Evolutionary conservation across 495 filamentous ascomycete species (phyloP).

Genomic region (Hypoxylon cercidicola): DNA sequence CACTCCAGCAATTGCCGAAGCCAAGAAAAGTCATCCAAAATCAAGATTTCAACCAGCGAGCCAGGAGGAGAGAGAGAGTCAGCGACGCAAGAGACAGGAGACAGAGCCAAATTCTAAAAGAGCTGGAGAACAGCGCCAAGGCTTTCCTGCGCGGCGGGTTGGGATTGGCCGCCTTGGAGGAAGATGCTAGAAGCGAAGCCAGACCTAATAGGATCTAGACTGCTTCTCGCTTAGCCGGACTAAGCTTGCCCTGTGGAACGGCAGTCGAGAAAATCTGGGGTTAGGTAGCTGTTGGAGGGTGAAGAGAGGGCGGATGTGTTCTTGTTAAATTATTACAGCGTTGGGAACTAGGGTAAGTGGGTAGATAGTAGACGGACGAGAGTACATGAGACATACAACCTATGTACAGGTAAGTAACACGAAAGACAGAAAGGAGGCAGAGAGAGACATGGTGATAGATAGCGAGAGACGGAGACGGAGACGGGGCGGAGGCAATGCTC

Average conservation of each 20-base stretch:
- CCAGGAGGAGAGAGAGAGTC: slow-evolving; percentile 7
- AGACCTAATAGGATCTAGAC: slow-evolving; percentile 31
- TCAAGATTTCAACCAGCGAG: slow-evolving; percentile 12
- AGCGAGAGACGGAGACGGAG: slow-evolving; percentile 10
- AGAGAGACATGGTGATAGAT: slow-evolving; percentile 2
- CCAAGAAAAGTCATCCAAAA: slow-evolving; percentile 20
- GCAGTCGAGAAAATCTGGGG: slow-evolving; percentile 30
- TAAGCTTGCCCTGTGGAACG: slow-evolving; percentile 14
- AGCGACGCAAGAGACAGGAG: no score
- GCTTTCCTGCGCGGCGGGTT: neutral
- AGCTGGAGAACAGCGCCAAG: slow-evolving; percentile 16
- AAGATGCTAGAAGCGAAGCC: slow-evolving; percentile 21
- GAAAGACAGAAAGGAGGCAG: neutral
- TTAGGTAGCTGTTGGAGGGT: slow-evolving; percentile 24
- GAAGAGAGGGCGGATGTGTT: neutral
- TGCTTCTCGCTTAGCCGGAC: slow-evolving; percentile 23
- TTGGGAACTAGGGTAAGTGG: slow-evolving; percentile 1
- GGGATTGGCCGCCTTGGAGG: slow-evolving; percentile 16
- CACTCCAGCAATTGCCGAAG: slow-evolving; percentile 37
- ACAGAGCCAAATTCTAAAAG: no score
- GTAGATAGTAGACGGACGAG: neutral
- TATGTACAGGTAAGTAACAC: neutral
- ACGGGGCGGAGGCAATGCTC: slow-evolving; percentile 13
- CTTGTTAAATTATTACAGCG: slow-evolving; percentile 5
- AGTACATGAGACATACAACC: slow-evolving; percentile 1